A percentile compares a stretch with the other conserved stretches of the same genome.
These are phyloP conservation scores for Entelexis paramagnoliae DNA, from an alignment of 1,139 yeast genomes.

Conservation along the genomic window DNA sequence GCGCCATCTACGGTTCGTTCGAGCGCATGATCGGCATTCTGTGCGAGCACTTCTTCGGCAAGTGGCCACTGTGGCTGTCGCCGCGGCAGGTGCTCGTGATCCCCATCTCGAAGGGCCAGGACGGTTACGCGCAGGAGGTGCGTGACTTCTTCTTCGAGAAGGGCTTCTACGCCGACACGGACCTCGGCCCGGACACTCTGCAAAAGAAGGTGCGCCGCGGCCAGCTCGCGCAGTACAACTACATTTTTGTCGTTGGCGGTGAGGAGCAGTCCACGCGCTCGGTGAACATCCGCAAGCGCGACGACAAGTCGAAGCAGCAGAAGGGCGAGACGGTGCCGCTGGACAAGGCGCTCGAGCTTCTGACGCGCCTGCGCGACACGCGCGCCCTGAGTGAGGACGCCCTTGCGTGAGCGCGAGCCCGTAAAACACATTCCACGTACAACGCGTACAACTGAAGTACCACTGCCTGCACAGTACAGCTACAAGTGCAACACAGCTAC, in stretches of 20 bases:
- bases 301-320: constrained; percentile 72
- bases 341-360: constrained; percentile 47
- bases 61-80: constrained; percentile 98
- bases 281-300: constrained; percentile 90
- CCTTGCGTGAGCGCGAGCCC: background rate
- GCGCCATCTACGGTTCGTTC: constrained; percentile 94
- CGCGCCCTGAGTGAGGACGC: constrained; percentile 24
- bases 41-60: constrained; percentile 94
- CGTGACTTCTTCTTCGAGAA: constrained; percentile 55
- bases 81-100: constrained; percentile 93
- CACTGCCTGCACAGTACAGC: no score
- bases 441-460: no score
- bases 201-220: constrained; percentile 96
- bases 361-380: constrained; percentile 19
- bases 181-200: constrained; percentile 83
- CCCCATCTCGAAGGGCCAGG: constrained; percentile 90
- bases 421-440: no score
- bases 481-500: no score
- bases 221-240: constrained; percentile 84
- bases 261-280: constrained; percentile 68
- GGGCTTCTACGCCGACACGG: constrained; percentile 85
- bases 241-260: constrained; percentile 92
- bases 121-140: constrained; percentile 75
- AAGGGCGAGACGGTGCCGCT: constrained; percentile 74
- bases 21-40: constrained; percentile 97